Conservation (phyloP, 2,329 filamentous ascomycete species). For the Ascochyta fabae region DNA sequence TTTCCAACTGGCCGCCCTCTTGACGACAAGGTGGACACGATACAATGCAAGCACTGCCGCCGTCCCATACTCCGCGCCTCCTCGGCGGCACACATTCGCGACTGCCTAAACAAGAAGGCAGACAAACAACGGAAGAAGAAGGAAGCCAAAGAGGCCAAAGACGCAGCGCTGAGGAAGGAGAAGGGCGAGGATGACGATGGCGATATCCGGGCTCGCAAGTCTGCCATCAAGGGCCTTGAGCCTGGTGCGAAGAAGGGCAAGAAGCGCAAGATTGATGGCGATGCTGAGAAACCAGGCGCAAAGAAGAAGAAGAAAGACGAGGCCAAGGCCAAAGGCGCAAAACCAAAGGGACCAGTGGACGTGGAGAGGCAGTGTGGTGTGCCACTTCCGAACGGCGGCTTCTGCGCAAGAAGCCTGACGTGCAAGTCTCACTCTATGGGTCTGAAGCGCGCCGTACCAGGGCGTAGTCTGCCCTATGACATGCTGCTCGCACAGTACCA, state of each 20-base stretch:
- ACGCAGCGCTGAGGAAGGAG: slow-evolving; percentile 57
- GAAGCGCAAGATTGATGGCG: slow-evolving; percentile 57
- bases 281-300: slow-evolving; percentile 79
- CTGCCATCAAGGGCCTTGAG: slow-evolving; percentile 50
- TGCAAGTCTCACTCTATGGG: slow-evolving; percentile 98
- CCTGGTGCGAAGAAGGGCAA: slow-evolving; percentile 53
- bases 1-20: slow-evolving; percentile 84
- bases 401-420: slow-evolving; percentile 85
- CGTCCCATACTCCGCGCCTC: slow-evolving; percentile 79
- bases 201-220: slow-evolving; percentile 51
- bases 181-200: slow-evolving; percentile 53
- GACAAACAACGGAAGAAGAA: slow-evolving; percentile 67
- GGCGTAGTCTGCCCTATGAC: slow-evolving; percentile 87
- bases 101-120: slow-evolving; percentile 83
- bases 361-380: slow-evolving; percentile 95
- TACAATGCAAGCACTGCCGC: slow-evolving; percentile 91
- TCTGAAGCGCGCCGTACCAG: slow-evolving; percentile 85
- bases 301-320: slow-evolving; percentile 96
- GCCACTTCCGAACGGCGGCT: slow-evolving; percentile 79
- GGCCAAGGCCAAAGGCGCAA: slow-evolving; percentile 79
- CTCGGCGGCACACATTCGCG: slow-evolving; percentile 79
- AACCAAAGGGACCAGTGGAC: slow-evolving; percentile 90
- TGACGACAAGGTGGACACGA: slow-evolving; percentile 78
- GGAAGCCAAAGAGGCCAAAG: slow-evolving; percentile 66
- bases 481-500: slow-evolving; percentile 73